Evolutionary conservation across 306 rosid genomes (phyloP).

Genomic region (Lagenaria siceraria): DNA sequence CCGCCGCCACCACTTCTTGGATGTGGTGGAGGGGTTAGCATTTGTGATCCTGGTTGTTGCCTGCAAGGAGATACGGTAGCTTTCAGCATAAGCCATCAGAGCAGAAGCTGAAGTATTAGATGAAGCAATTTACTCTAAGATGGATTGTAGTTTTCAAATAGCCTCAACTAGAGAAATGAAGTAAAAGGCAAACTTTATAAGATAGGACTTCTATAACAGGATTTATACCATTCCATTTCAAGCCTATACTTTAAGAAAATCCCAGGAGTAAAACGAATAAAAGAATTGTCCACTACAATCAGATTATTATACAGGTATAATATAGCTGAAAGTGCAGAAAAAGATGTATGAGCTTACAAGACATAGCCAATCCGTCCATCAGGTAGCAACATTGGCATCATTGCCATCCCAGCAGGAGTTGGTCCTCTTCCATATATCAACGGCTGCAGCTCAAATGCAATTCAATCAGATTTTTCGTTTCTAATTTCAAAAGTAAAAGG

Average conservation of each 20-base stretch:
- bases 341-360: slow-evolving; percentile 47
- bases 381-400: slow-evolving; percentile 97
- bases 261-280: neutral
- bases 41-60: slow-evolving; percentile 74
- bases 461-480: neutral
- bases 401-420: slow-evolving; percentile 72
- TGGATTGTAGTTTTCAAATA: neutral
- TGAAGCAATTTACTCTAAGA: neutral
- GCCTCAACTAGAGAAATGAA: neutral
- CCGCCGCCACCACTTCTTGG: slow-evolving; percentile 44
- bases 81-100: neutral
- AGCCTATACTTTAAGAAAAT: neutral
- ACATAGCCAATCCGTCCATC: slow-evolving; percentile 94
- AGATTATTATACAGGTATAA: neutral
- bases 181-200: neutral
- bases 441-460: slow-evolving; percentile 43
- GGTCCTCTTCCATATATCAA: slow-evolving; percentile 76
- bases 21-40: slow-evolving; percentile 38
- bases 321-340: neutral
- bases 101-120: neutral
- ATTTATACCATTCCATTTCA: neutral
- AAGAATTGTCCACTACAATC: neutral
- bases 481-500: neutral
- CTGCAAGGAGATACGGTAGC: slow-evolving; percentile 22
- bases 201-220: neutral